Conservation (phyloP, 371 early-diverging fungal genomes). For the Vairimorpha necatrix region DNA sequence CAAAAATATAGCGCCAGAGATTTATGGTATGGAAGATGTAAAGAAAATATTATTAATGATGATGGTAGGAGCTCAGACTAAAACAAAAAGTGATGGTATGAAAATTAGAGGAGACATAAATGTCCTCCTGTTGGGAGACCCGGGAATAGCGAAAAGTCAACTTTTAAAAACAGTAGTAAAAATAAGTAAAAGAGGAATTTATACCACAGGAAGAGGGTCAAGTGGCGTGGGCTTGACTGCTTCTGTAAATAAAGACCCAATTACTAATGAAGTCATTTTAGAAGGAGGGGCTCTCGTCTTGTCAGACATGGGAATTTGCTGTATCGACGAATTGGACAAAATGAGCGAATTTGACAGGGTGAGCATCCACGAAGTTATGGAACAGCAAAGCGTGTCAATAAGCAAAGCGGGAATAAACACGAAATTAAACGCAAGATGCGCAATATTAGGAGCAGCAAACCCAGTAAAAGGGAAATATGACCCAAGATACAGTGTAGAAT, state of each 20-base stretch:
- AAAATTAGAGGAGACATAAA: conserved; percentile 72
- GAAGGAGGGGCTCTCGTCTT: conserved; percentile 75
- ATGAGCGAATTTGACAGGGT: conserved; percentile 91
- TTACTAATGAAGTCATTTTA: conserved; percentile 70
- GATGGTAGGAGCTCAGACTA: conserved; percentile 89
- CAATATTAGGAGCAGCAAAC: conserved; percentile 92
- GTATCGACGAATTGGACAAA: conserved; percentile 74
- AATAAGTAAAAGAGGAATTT: conserved; percentile 58
- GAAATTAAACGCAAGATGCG: conserved; percentile 91
- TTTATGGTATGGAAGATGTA: conserved; percentile 90
- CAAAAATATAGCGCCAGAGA: conserved; percentile 84
- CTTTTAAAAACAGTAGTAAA: conserved; percentile 66
- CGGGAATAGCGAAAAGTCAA: conserved; percentile 77
- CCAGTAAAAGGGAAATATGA: conserved; percentile 90
- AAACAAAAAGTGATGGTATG: conserved; percentile 80
- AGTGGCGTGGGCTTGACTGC: conserved; percentile 72
- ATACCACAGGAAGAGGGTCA: conserved; percentile 73
- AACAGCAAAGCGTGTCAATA: conserved; percentile 97
- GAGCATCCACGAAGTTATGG: conserved; percentile 98
- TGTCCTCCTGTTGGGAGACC: conserved; percentile 74
- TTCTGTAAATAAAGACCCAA: conserved; percentile 69
- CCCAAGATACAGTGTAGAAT: conserved; percentile 74
- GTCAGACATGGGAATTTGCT: conserved; percentile 71
- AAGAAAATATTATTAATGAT: conserved; percentile 91
- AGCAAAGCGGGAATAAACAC: conserved; percentile 99